Conservation (phyloP, 768 basidiomycete species). For the Russula ochroleuca region DNA sequence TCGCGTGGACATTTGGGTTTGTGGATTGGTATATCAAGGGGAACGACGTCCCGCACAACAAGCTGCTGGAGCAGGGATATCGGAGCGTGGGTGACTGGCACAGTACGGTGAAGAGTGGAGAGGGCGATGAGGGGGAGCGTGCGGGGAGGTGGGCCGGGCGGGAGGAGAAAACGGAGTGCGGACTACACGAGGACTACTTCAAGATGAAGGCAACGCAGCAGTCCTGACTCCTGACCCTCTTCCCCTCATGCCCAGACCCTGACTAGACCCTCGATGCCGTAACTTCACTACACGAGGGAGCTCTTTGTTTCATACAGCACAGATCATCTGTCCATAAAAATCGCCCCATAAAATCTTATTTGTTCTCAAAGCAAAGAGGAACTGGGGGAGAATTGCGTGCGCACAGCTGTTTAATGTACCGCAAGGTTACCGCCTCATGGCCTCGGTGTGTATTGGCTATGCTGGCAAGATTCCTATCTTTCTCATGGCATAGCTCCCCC, state of each 20-base stretch:
- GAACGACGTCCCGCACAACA: conserved; percentile 84
- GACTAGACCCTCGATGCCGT: conserved; percentile 1
- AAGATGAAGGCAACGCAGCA: conserved; percentile 48
- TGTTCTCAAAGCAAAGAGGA: neutral
- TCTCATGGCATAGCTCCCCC: neutral
- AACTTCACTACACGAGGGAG: neutral
- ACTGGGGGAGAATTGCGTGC: neutral
- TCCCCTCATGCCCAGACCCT: neutral
- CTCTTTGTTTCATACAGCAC: too few relatives aligned
- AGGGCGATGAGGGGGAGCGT: conserved; percentile 70
- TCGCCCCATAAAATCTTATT: too few relatives aligned
- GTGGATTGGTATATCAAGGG: conserved; percentile 82
- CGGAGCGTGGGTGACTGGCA: conserved; percentile 98
- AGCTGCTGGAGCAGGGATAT: conserved; percentile 85
- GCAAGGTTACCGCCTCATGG: conserved; percentile 19
- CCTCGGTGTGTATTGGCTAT: conserved; percentile 3
- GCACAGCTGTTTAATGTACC: conserved; percentile 2
- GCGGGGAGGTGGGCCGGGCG: conserved; percentile 89
- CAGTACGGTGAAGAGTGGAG: conserved; percentile 72
- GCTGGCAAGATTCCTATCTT: neutral
- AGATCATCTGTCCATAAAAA: too few relatives aligned
- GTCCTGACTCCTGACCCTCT: neutral
- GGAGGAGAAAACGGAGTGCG: conserved; percentile 88
- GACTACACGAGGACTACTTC: conserved; percentile 89
- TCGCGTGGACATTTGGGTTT: conserved; percentile 76